phyloP scores from a whole-genome alignment of 2,329 filamentous ascomycete genomes.

The Arthrobotrys sphaeroides region DNA sequence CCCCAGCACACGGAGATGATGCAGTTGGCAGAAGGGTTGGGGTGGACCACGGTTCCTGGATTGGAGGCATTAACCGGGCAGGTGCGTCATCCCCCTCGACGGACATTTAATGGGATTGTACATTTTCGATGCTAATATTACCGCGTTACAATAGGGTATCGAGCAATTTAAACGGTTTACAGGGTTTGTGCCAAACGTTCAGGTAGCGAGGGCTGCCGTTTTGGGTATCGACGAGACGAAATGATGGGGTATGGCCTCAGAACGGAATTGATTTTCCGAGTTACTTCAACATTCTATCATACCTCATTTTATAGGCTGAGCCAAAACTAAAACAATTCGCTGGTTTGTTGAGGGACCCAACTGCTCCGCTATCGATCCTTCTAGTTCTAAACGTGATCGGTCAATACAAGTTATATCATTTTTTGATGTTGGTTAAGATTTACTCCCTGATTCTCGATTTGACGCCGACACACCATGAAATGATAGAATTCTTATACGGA shows the following conservation, averaged over 20 bases:
- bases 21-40: conserved; percentile 77
- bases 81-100: conserved; percentile 61
- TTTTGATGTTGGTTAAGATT: background rate
- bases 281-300: conserved; percentile 51
- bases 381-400: background rate
- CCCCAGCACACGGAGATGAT: conserved; percentile 84
- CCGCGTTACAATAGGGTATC: conserved; percentile 42
- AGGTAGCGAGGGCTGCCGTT: conserved; percentile 47
- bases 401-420: background rate
- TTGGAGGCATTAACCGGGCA: conserved; percentile 90
- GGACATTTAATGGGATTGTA: background rate
- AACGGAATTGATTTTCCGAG: conserved; percentile 32
- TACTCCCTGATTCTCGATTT: background rate
- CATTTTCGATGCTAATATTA: background rate
- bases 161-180: conserved; percentile 53
- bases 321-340: background rate
- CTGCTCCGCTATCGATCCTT: background rate
- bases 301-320: background rate
- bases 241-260: conserved; percentile 9
- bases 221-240: conserved; percentile 25
- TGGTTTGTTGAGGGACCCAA: background rate
- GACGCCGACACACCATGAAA: background rate
- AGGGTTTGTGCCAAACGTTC: conserved; percentile 37
- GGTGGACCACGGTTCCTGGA: conserved; percentile 86
- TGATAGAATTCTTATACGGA: background rate